Evolutionary conservation across 345 rosid species (phyloP), one percentile per base, ranked within the genome.

Genomic region (Rhodomyrtus tomentosa): DNA sequence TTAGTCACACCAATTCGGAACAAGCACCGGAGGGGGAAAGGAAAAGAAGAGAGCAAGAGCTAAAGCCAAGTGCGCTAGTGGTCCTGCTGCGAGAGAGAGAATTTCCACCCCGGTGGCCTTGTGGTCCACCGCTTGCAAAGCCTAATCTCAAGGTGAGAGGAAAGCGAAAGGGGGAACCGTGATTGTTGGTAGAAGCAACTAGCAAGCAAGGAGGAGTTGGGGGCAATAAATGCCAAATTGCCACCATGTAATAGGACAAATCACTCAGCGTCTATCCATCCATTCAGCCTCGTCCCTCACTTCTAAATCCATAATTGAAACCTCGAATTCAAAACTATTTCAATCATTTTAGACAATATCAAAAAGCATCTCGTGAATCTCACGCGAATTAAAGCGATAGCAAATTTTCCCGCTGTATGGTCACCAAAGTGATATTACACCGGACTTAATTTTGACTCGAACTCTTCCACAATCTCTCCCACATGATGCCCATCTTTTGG

Each of bases 361-460:
- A 21, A 9, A 18, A 36, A 68, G 7, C 45, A 5, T 36, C 14
- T 68, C 0, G 14, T 68, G 76, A 68, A 32, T 32, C 45, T 36
- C 76, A 9, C 0, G 2, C 7, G 0, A 68, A 68, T 8, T 68
- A 9, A 68, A 68, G 40, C 0, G 76, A 68, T 5, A 2, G 21
- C 1, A 25, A 32, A 68, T 32, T 68, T 68, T 36, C 24, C 25
- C 0, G 0, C 36, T 8, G 0, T 36, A 68, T 0, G 7, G 16
- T 68, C 0, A 0, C 45, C 13, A 68, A 68, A 68, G 79, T 18
- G 79, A 68, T 36, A 20, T 18, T 18, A 68, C 38, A 15, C 45
- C 0, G 0, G 0, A 4, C 7, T 68, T 8, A 68, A 42, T 0
- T 4, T 68, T 68, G 24, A 32, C 76, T 11, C 0, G 40, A 68